Evolutionary conservation across 1,139 yeast genomes (phyloP).

Genomic region (Suhomyces bolitotheri): DNA sequence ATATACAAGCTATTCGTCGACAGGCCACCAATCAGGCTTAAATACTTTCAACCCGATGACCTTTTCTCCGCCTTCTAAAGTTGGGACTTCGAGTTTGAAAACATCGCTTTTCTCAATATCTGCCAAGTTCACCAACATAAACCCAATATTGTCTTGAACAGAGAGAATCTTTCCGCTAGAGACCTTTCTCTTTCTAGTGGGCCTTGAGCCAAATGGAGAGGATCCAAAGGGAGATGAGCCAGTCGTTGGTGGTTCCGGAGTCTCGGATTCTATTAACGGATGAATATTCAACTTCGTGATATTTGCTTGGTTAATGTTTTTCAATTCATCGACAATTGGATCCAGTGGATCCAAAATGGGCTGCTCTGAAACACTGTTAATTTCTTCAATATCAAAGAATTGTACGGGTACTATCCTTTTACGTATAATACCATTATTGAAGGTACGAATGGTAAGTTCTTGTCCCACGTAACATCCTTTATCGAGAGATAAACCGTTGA

Average conservation of each 20-base stretch:
- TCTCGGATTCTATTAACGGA: conserved; percentile 19
- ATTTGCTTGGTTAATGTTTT: conserved; percentile 19
- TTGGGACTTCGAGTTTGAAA: conserved; percentile 35
- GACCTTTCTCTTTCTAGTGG: conserved; percentile 36
- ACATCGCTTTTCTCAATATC: conserved; percentile 32
- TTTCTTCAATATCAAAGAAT: conserved; percentile 33
- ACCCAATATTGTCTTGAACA: conserved; percentile 60
- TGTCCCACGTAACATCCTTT: conserved; percentile 98
- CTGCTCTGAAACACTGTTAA: conserved; percentile 18
- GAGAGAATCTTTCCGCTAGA: conserved; percentile 63
- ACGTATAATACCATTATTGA: conserved; percentile 77
- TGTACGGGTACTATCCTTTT: conserved; percentile 79
- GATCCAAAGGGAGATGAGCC: conserved; percentile 25
- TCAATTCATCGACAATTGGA: conserved; percentile 20
- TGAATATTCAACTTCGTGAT: conserved; percentile 27
- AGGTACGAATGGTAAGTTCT: conserved; percentile 87
- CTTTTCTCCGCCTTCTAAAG: conserved; percentile 19
- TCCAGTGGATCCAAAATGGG: conserved; percentile 19
- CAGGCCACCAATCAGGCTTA: conserved; percentile 72
- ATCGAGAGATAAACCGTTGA: conserved; percentile 78
- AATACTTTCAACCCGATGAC: conserved; percentile 46
- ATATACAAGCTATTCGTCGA: conserved; percentile 14
- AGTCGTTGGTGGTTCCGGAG: conserved; percentile 6
- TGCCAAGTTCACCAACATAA: conserved; percentile 57
- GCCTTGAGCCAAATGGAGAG: conserved; percentile 25